Conservation (phyloP, 78 protist species). For the Mantamonas sphyraenae region DNA sequence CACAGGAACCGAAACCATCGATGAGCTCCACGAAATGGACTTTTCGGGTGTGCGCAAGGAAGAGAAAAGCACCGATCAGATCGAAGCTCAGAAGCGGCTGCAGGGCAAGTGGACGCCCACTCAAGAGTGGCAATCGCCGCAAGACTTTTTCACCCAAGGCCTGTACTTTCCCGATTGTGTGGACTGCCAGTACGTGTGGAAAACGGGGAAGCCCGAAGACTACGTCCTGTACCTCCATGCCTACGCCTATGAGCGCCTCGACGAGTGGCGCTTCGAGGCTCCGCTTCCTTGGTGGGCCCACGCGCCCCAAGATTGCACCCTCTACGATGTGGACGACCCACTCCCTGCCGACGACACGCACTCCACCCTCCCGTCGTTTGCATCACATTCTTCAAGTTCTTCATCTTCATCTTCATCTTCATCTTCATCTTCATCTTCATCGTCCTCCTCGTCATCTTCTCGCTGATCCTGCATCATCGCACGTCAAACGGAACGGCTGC, state of each 20-base stretch:
- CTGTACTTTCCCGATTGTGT: not conserved
- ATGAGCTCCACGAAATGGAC: not conserved
- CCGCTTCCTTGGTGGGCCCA: conserved; percentile 2
- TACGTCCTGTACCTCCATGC: not conserved
- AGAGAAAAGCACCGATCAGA: not conserved
- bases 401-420: too few relatives aligned
- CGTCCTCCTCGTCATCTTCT: too few relatives aligned
- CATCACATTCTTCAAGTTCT: too few relatives aligned
- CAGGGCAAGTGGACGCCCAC: not conserved
- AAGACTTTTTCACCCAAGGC: too few relatives aligned
- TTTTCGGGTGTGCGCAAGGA: not conserved
- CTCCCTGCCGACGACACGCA: too few relatives aligned
- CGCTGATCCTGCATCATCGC: too few relatives aligned
- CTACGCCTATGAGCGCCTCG: not conserved
- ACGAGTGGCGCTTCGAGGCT: not conserved
- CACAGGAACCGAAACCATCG: not conserved
- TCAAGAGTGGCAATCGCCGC: not conserved
- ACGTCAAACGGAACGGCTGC: too few relatives aligned
- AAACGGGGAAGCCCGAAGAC: not conserved
- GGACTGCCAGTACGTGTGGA: not conserved
- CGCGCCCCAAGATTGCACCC: too few relatives aligned
- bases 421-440: too few relatives aligned
- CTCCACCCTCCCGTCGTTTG: too few relatives aligned
- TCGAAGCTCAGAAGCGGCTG: not conserved
- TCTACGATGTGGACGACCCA: too few relatives aligned